Base-by-base conservation (phyloP, 1,284 basidiomycete genomes). In the Tranzscheliella williamsii region DNA sequence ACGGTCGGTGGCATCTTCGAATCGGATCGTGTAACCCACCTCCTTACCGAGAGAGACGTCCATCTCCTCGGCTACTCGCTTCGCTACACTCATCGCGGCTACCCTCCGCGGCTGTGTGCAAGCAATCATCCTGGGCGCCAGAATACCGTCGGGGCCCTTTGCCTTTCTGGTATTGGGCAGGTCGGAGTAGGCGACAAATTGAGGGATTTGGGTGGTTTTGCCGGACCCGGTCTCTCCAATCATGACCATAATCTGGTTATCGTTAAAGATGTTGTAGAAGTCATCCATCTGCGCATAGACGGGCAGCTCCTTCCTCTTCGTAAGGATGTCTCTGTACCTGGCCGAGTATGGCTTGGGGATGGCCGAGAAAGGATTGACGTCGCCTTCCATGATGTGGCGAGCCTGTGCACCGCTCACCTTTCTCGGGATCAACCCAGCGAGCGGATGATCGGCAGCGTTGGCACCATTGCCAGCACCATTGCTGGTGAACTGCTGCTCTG, bases 191-290 rank as follows among this genome's bases (percentile, higher is more conserved):
- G 88, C 87, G 33, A 95, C 90, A 67, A 96, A 97, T 79, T 98
- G 94, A 1, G 94, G 94, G 75, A 98, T 95, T 88, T 97, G 94
- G 30, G 94, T 97, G 2, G 95, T 97, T 82, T 98, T 98, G 46
- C 94, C 95, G 21, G 91, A 92, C 11, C 95, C 94, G 2, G 95
- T 96, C 82, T 98, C 94, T 70, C 94, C 94, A 65, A 96, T 91
- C 86, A 98, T 90, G 49, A 98, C 86, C 38, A 91, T 89, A 67
- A 94, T 87, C 81, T 95, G 92, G 80, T 91, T 85, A 67, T 86
- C 81, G 54, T 81, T 86, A 80, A 92, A 95, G 86, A 91, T 86
- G 65, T 87, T 84, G 71, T 87, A 85, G 79, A 96, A 95, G 54
- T 92, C 87, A 56, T 87, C 84, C 92, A 97, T 96, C 81, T 96